Evolutionary conservation across 768 basidiomycete genomes (phyloP).

Genomic region (Panaeolus cyanescens): DNA sequence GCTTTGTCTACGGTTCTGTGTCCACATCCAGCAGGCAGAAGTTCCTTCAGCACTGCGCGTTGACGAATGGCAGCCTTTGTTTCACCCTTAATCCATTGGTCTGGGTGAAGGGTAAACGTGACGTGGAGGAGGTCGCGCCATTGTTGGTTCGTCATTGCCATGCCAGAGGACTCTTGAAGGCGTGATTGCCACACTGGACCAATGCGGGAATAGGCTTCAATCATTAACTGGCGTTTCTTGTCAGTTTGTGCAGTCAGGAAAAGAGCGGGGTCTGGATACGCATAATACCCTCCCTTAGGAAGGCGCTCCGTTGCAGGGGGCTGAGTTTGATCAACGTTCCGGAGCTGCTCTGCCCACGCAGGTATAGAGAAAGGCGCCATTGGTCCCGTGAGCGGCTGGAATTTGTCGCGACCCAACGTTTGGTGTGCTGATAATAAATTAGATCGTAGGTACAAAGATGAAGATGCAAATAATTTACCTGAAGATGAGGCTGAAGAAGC

Average conservation of each 20-base stretch:
- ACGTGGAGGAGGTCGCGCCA: neutral
- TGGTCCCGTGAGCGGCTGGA: neutral
- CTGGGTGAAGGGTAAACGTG: neutral
- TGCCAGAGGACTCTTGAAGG: neutral
- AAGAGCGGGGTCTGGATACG: constrained; percentile 2
- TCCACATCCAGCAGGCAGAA: neutral
- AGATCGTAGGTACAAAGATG: neutral
- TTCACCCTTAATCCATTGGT: neutral
- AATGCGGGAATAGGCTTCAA: neutral
- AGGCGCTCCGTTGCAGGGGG: neutral
- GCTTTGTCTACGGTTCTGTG: neutral
- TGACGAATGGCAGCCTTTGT: neutral
- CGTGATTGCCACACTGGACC: neutral
- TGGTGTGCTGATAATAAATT: neutral
- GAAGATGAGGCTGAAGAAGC: neutral
- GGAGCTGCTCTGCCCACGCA: neutral
- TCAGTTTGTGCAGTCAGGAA: neutral
- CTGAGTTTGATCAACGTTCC: neutral
- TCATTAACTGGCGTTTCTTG: neutral
- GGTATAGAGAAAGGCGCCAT: constrained; percentile 2
- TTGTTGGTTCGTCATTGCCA: neutral
- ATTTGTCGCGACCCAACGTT: neutral
- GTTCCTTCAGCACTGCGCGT: neutral
- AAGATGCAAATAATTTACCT: neutral
- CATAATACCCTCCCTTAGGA: neutral